Base-by-base conservation (phyloP, 192 early-diverging fungal species). In the Umbelopsis sp. region DNA sequence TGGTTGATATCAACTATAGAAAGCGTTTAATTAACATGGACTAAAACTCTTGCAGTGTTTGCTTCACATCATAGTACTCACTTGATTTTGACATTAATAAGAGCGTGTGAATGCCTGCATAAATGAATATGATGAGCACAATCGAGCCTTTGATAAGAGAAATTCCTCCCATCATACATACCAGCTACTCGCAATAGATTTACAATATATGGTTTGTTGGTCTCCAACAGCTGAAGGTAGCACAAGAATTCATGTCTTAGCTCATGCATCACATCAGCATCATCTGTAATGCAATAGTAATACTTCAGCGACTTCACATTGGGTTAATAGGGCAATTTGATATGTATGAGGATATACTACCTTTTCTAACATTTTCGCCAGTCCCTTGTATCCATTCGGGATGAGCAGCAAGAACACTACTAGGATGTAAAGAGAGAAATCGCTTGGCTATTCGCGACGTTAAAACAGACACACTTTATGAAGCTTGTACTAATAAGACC, bases 161-260 rank as follows among this genome's bases (percentile, higher is more conserved):
- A 37, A 9, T 10, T 41, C 48, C 7, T 10, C 10, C 48, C 8
- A 13, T 46, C 0, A 48, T 12, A 45, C 12, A 20, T 75, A 75
- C 78, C 88, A 55, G 87, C 84, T 13, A 91, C 79, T 11, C 85
- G 74, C 1, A 84, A 71, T 9, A 90, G 80, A 55, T 91, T 91
- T 4, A 87, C 72, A 25, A 91, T 51, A 74, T 89, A 91, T 11
- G 89, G 89, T 64, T 88, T 90, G 37, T 76, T 87, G 11, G 89
- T 91, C 67, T 91, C 87, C 35, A 91, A 55, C 33, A 91, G 65
- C 66, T 88, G 81, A 7, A 87, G 44, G 73, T 91, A 91, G 49
- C 86, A 88, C 3, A 91, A 67, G 3, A 91, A 46, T 53, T 91
- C 90, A 45, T 79, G 50, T 16, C 83, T 35, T 18, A 76, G 52